Conservation (phyloP, 2,329 filamentous ascomycete species). For the Geosmithia putterillii region DNA sequence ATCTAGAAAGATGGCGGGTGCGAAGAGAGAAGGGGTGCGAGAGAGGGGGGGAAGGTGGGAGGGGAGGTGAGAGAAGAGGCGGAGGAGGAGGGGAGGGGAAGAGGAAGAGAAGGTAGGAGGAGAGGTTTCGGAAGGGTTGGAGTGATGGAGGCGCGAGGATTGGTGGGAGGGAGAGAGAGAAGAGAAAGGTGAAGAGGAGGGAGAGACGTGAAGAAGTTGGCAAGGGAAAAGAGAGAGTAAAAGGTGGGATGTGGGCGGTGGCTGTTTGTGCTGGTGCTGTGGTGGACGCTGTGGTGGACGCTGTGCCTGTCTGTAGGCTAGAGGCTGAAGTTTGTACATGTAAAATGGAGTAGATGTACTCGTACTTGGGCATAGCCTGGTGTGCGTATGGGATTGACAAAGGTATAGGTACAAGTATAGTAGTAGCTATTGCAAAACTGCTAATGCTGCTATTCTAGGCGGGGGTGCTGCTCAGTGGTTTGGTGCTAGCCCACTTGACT, state of each 20-base stretch:
- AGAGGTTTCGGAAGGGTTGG: constrained; percentile 6
- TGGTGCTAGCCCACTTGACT: no score
- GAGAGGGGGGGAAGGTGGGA: constrained; percentile 3
- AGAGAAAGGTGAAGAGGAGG: constrained; percentile 4
- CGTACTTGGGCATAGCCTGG: no score
- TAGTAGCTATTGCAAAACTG: no score
- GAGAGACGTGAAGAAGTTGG: constrained; percentile 4
- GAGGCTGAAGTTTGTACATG: no score
- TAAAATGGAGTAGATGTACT: no score
- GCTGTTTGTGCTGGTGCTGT: constrained; percentile 1
- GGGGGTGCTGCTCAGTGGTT: no score
- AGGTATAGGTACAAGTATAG: no score
- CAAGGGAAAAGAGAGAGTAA: constrained; percentile 10
- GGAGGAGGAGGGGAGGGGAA: constrained; percentile 6
- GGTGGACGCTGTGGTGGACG: no score
- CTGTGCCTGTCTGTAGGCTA: no score
- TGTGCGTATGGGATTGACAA: no score
- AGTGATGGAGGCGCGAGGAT: background rate
- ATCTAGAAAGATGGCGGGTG: constrained; percentile 4
- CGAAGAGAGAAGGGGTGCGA: constrained; percentile 5
- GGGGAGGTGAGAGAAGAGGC: constrained; percentile 8
- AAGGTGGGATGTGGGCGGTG: constrained; percentile 4
- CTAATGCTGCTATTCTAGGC: no score
- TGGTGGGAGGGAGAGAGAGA: constrained; percentile 7
- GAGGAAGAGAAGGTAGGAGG: constrained; percentile 5